These are phyloP conservation scores for Trapa bicornis DNA, from an alignment of 345 rosid genomes.

Conservation along the genomic window DNA sequence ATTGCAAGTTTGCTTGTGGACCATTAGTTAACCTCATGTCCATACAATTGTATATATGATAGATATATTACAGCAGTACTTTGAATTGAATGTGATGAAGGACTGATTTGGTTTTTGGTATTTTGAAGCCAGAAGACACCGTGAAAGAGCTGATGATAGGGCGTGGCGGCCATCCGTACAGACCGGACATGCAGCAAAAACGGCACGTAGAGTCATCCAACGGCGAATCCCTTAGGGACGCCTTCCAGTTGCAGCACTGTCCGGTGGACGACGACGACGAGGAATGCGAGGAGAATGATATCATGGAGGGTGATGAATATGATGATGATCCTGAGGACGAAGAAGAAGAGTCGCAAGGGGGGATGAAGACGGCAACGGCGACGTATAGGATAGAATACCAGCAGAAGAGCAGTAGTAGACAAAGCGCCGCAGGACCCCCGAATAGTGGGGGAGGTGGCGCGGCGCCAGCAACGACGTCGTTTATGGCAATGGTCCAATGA, in stretches of 20 bases:
- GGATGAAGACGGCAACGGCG: slow-evolving; percentile 1
- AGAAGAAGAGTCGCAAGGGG: slow-evolving; percentile 6
- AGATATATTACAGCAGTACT: no score
- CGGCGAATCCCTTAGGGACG: not conserved
- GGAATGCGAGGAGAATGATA: not conserved
- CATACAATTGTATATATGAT: not conserved
- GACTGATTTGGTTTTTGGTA: slow-evolving; percentile 14
- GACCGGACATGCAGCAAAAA: not conserved
- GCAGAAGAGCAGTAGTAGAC: not conserved
- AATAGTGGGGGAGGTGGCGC: slow-evolving; percentile 7
- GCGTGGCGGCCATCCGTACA: slow-evolving; percentile 2
- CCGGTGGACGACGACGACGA: not conserved
- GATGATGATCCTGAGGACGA: slow-evolving; percentile 3
- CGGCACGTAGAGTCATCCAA: not conserved
- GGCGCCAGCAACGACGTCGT: slow-evolving; percentile 7
- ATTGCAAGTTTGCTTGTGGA: not conserved
- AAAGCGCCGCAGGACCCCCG: slow-evolving; percentile 1
- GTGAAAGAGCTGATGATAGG: slow-evolving; percentile 14
- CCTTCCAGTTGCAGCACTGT: not conserved
- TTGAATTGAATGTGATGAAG: not conserved
- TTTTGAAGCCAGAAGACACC: slow-evolving; percentile 24
- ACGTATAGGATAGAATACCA: slow-evolving; percentile 11
- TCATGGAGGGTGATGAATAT: not conserved
- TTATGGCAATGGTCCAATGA: slow-evolving; percentile 13
- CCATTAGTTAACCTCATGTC: not conserved